Evolutionary conservation across 73 alveolate species (phyloP), one percentile per base, ranked within the genome.

Genomic region (Halteria grandinella): DNA sequence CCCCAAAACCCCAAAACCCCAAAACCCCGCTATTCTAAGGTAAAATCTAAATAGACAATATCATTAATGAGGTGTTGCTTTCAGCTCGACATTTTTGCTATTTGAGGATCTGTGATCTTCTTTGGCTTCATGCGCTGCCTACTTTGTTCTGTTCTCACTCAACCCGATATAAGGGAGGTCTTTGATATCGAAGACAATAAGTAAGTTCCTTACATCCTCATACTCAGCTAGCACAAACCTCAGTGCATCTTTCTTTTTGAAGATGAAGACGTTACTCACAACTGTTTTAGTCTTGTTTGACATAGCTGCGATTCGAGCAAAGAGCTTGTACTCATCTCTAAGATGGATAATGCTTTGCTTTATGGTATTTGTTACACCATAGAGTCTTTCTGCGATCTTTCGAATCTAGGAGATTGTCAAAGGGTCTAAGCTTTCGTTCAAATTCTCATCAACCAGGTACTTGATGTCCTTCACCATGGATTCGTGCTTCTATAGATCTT

Each of bases 151-250:
- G n/a, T n/a, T n/a, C n/a, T n/a, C n/a, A n/a, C n/a, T n/a, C n/a
- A n/a, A n/a, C n/a, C 32, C 36, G n/a, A 57, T 57, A 18, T 27
- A 57, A 11, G 74, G 74, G 6, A 57, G 20, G 3, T 57, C 74
- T 29, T 57, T 57, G 36, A 57, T 57, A 34, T 57, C 74, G 36
- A 57, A 57, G 10, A 57, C 74, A 31, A 57, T 5, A 3, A 57
- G 47, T 32, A 57, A 57, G 36, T 57, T 57, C 54, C 74, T 57
- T 57, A 57, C 33, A 33, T 57, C 54, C 6, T 57, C 74, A 32
- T 57, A 57, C 14, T 57, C 74, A n/a, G 12, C 15, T 3, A 57
- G 3, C 4, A 21, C 29, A 3, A 10, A 29, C 54, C 36, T 57
- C 58, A 57, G 54, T 14, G 74, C 74, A 57, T 57, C 74, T 8